Evolutionary conservation across 345 rosid species (phyloP).

Genomic region (Eutrema japonicum): DNA sequence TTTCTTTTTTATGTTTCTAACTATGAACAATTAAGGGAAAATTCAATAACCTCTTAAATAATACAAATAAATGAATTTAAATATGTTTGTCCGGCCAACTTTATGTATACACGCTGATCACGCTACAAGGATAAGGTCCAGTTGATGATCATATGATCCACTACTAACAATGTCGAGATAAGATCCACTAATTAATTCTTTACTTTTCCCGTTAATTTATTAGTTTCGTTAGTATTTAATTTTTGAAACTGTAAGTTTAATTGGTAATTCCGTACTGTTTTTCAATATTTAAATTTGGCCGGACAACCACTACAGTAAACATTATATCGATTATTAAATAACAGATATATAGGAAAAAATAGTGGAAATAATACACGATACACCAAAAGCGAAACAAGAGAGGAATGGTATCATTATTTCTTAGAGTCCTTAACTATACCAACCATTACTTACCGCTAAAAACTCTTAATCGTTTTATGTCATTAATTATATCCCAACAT

Average conservation of each 20-base stretch:
- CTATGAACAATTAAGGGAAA: not conserved
- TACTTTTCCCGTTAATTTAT: not conserved
- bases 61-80: slow-evolving; percentile 3
- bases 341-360: not conserved
- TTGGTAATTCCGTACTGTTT: not conserved
- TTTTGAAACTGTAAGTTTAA: not conserved
- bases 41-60: slow-evolving; percentile 10
- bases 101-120: slow-evolving; percentile 33
- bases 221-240: not conserved
- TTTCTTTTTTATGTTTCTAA: not conserved
- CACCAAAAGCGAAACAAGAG: too few species aligned
- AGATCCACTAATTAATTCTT: not conserved
- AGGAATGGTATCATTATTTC: too few species aligned
- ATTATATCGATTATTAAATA: not conserved
- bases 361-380: not conserved
- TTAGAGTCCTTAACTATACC: not conserved
- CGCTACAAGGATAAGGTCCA: slow-evolving; percentile 18
- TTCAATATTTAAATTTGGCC: too few species aligned
- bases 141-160: not conserved
- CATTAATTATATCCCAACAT: too few species aligned
- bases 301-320: not conserved
- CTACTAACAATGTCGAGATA: slow-evolving; percentile 15
- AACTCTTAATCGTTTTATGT: too few species aligned
- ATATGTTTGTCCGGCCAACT: slow-evolving; percentile 24
- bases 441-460: not conserved